Conservation (phyloP, 257 asterid species). For the Solanum sparsipilum region DNA sequence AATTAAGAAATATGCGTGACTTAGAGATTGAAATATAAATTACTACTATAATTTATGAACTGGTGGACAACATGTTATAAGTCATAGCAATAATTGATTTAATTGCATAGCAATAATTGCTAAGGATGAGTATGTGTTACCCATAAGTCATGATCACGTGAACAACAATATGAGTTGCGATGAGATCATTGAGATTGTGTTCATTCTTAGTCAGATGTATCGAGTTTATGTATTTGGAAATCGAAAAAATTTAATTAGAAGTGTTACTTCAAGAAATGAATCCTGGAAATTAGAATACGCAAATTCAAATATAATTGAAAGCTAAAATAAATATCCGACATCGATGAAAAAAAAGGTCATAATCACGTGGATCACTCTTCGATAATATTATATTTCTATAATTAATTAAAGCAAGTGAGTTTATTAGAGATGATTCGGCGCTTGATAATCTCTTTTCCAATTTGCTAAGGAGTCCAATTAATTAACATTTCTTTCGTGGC, state of each 20-base stretch:
- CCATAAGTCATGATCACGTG: neutral
- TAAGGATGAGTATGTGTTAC: neutral
- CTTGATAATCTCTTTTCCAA: neutral
- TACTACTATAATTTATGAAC: neutral
- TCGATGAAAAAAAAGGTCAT: neutral
- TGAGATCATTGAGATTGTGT: fast-evolving
- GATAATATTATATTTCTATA: neutral
- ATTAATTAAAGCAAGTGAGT: neutral
- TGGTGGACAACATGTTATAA: neutral
- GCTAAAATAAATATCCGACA: neutral
- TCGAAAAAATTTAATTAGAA: fast-evolving
- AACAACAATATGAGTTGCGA: neutral
- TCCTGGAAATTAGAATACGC: fast-evolving
- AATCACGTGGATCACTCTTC: neutral
- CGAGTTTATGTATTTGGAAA: fast-evolving
- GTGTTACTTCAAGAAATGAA: neutral
- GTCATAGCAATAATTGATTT: neutral
- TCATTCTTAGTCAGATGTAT: neutral
- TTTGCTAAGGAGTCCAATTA: neutral
- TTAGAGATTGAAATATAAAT: neutral
- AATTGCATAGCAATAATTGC: neutral
- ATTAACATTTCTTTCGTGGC: neutral
- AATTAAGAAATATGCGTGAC: neutral
- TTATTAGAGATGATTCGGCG: neutral
- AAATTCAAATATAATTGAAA: neutral